Conservation (phyloP, 1,284 basidiomycete species). For the Cryptococcus maquisensis region DNA sequence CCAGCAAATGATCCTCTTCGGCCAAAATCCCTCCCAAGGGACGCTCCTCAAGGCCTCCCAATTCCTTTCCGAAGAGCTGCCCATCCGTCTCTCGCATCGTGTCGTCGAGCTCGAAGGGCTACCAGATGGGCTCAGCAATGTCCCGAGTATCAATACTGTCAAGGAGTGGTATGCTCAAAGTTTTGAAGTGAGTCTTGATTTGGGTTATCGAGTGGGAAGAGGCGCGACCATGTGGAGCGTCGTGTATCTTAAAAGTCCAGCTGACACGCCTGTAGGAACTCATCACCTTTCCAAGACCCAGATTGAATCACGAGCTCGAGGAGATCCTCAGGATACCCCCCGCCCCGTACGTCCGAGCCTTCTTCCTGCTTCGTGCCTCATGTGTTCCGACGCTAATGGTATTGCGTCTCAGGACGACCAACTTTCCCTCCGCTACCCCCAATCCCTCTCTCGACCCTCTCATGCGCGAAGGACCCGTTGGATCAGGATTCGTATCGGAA, state of each 20-base stretch:
- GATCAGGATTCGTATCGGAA: conserved; percentile 16
- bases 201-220: neutral
- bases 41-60: conserved; percentile 80
- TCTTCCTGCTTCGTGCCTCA: neutral
- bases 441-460: conserved; percentile 48
- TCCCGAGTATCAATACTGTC: conserved; percentile 91
- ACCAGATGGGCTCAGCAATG: conserved; percentile 83
- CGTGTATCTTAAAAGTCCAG: neutral
- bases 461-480: conserved; percentile 40
- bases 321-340: conserved; percentile 61
- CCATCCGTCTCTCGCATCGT: conserved; percentile 89
- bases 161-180: conserved; percentile 99
- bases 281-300: conserved; percentile 73
- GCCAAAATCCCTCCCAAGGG: conserved; percentile 80
- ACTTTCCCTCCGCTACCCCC: conserved; percentile 40
- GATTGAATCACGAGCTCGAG: conserved; percentile 63
- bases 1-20: conserved; percentile 85
- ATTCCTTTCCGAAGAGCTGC: conserved; percentile 73
- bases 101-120: conserved; percentile 95
- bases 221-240: neutral
- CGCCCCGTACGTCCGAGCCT: conserved; percentile 31
- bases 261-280: conserved; percentile 66
- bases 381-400: neutral
- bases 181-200: conserved; percentile 68
- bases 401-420: neutral